Conservation (phyloP, 1,139 yeast genomes). For the Groenewaldozyma sp. region DNA sequence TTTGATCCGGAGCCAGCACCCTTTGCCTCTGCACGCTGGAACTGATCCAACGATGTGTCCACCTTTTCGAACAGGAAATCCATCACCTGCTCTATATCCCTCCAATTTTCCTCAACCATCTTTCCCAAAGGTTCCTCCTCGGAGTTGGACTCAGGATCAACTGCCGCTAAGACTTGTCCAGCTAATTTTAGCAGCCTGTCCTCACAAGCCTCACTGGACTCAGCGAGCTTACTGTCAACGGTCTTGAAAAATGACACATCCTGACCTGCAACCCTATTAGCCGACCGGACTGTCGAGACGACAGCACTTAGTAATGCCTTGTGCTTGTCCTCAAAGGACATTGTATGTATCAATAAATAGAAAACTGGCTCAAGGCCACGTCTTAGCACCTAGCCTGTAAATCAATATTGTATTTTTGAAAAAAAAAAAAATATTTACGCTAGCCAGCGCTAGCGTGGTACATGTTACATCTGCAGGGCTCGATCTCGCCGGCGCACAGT, state of each 20-base stretch:
- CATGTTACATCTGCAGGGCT: no score
- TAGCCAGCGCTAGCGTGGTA: no score
- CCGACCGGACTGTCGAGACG: conserved; percentile 48
- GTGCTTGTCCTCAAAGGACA: conserved; percentile 14
- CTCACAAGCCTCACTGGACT: conserved; percentile 24
- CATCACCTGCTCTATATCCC: conserved; percentile 47
- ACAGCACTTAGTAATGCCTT: conserved; percentile 18
- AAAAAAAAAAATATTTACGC: no score
- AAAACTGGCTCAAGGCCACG: no score
- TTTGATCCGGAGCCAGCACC: conserved; percentile 2
- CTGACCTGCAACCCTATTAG: conserved; percentile 66
- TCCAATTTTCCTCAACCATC: conserved; percentile 48
- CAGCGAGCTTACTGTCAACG: conserved; percentile 45
- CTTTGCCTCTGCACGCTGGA: background rate
- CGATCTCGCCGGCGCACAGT: no score
- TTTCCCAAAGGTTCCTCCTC: conserved; percentile 28
- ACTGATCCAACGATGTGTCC: conserved; percentile 53
- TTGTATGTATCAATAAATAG: no score
- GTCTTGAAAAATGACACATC: conserved; percentile 71
- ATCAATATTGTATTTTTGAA: no score
- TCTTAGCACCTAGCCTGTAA: no score
- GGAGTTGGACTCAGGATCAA: conserved; percentile 35
- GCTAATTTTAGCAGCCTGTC: conserved; percentile 44
- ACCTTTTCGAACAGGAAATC: conserved; percentile 69
- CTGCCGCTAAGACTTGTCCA: conserved; percentile 42